Conservation (phyloP, 78 protist species). For the Reticulomyxa filosa region DNA sequence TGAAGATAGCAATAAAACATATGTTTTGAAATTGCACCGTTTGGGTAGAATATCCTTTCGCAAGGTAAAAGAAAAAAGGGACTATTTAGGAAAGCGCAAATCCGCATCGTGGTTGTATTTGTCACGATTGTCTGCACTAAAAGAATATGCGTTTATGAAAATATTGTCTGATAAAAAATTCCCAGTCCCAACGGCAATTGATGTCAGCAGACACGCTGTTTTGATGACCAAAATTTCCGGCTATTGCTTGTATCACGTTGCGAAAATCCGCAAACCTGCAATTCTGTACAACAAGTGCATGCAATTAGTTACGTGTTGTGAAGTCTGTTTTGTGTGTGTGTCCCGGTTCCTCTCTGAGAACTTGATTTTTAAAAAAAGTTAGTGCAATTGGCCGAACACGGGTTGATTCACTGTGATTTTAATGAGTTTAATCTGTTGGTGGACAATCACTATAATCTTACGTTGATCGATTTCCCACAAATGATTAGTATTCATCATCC, state of each 20-base stretch:
- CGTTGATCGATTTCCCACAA: conserved; percentile 44
- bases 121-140: conserved; percentile 23
- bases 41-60: conserved; percentile 33
- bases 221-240: conserved; percentile 21
- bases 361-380: neutral
- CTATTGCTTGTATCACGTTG: neutral
- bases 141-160: conserved; percentile 28
- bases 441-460: conserved; percentile 18
- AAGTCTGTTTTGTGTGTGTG: too few relatives aligned
- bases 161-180: conserved; percentile 14
- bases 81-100: conserved; percentile 13
- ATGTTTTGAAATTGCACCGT: conserved; percentile 16
- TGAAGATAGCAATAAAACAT: neutral
- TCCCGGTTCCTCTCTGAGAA: neutral
- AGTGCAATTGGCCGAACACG: conserved; percentile 1
- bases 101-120: conserved; percentile 26
- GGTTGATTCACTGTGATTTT: conserved; percentile 38
- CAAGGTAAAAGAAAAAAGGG: conserved; percentile 28
- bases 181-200: conserved; percentile 31
- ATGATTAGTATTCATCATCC: too few relatives aligned
- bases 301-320: too few relatives aligned
- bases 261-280: conserved; percentile 4
- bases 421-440: conserved; percentile 37
- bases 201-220: conserved; percentile 13
- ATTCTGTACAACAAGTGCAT: neutral